A percentile compares a stretch with the other conserved stretches of the same genome.
phyloP scores from a whole-genome alignment of 1,284 basidiomycete species.

The Ustilago hordei region DNA sequence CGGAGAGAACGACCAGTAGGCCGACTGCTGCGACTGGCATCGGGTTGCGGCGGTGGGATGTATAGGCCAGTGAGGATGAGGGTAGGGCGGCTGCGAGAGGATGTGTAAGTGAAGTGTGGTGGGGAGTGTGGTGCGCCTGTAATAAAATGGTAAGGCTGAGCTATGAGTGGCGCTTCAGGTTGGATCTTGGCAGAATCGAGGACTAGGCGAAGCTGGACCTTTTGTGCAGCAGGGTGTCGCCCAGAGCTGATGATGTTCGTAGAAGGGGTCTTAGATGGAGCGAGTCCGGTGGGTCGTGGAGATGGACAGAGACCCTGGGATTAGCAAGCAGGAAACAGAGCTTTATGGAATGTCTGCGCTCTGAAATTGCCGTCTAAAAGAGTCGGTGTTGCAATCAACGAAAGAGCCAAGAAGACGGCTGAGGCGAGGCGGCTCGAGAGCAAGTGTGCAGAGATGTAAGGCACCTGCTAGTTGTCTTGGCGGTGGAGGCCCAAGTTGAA shows the following conservation, averaged over 20 bases:
- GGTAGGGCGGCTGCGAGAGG: not conserved
- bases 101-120: not conserved
- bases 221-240: not conserved
- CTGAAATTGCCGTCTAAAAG: not conserved
- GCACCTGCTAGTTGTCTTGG: not conserved
- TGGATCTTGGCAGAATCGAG: not conserved
- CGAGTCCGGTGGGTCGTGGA: not conserved
- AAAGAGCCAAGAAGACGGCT: not conserved
- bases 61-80: not conserved
- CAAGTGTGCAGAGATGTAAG: not conserved
- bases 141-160: not conserved
- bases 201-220: not conserved
- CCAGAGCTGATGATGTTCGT: not conserved
- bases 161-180: not conserved
- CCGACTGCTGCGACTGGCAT: conserved; percentile 44
- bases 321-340: no score
- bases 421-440: conserved; percentile 1
- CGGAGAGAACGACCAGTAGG: conserved; percentile 42
- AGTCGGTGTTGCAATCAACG: not conserved
- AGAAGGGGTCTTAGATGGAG: not conserved
- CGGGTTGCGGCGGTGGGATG: not conserved
- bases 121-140: not conserved
- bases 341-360: not conserved
- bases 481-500: not conserved
- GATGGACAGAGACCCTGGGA: no score